Conservation (phyloP, 805 yeast genomes). For the Suhomyces vadensis region DNA sequence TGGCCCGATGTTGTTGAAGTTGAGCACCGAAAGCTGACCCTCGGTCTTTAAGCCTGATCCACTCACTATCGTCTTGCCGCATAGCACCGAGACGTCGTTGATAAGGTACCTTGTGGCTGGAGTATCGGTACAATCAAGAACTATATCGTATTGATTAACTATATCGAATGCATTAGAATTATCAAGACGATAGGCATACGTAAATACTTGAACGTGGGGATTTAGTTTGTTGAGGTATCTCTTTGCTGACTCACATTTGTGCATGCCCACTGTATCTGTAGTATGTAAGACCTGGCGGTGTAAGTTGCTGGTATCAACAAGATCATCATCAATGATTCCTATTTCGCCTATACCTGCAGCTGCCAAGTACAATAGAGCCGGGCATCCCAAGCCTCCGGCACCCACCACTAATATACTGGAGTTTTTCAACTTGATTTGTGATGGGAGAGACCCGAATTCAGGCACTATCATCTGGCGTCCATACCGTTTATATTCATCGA, state of each 20-base stretch:
- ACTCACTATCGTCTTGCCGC: slow-evolving; percentile 73
- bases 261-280: slow-evolving; percentile 61
- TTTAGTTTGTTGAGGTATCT: slow-evolving; percentile 54
- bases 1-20: slow-evolving; percentile 70
- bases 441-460: slow-evolving; percentile 53
- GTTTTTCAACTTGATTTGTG: slow-evolving; percentile 58
- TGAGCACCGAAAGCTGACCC: slow-evolving; percentile 82
- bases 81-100: slow-evolving; percentile 76
- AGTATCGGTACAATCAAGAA: slow-evolving; percentile 93
- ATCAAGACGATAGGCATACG: slow-evolving; percentile 54
- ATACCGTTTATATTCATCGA: slow-evolving; percentile 77
- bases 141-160: slow-evolving; percentile 64
- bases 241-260: slow-evolving; percentile 80
- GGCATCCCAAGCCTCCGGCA: slow-evolving; percentile 96
- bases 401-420: slow-evolving; percentile 78
- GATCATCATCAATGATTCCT: slow-evolving; percentile 87
- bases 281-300: slow-evolving; percentile 88
- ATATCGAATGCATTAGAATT: slow-evolving; percentile 63
- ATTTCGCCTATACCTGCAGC: slow-evolving; percentile 87
- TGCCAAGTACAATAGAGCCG: slow-evolving; percentile 78
- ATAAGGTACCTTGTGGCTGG: slow-evolving; percentile 85
- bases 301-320: slow-evolving; percentile 79
- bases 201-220: slow-evolving; percentile 59
- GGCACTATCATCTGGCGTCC: slow-evolving; percentile 97
- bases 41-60: slow-evolving; percentile 92